Conservation (phyloP, 805 yeast genomes). For the Cyberlindnera meyerae region DNA sequence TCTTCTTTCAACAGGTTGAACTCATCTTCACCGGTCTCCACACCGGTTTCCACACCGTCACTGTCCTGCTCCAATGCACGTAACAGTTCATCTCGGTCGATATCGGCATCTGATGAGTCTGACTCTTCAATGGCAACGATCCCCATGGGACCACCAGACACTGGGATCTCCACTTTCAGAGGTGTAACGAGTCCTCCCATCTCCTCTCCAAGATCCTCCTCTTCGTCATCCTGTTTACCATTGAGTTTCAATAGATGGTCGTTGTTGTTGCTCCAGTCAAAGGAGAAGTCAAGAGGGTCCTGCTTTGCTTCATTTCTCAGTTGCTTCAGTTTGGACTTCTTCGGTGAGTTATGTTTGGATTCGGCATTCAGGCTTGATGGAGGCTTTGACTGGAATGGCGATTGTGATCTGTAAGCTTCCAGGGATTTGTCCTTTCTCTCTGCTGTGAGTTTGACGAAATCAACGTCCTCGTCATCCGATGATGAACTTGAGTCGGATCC, state of each 20-base stretch:
- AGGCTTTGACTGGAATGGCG: slow-evolving; percentile 23
- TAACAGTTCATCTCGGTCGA: slow-evolving; percentile 42
- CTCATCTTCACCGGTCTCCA: slow-evolving; percentile 31
- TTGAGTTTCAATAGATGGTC: slow-evolving; percentile 30
- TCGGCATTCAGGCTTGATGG: slow-evolving; percentile 14
- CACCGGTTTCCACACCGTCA: slow-evolving; percentile 33
- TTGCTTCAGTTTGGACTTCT: slow-evolving; percentile 5
- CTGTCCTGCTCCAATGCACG: slow-evolving; percentile 30
- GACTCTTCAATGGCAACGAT: slow-evolving; percentile 27
- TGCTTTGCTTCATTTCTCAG: slow-evolving; percentile 12
- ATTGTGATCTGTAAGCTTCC: slow-evolving; percentile 38
- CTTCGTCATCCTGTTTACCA: slow-evolving; percentile 26
- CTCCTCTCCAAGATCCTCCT: slow-evolving; percentile 64
- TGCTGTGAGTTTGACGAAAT: slow-evolving; percentile 67
- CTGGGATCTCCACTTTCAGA: slow-evolving; percentile 15
- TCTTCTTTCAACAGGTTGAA: slow-evolving; percentile 35
- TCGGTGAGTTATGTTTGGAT: slow-evolving; percentile 3
- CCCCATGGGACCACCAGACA: slow-evolving; percentile 20
- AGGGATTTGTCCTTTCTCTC: slow-evolving; percentile 55
- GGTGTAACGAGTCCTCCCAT: slow-evolving; percentile 23
- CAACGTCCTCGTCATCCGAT: slow-evolving; percentile 64
- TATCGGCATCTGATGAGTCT: slow-evolving; percentile 54
- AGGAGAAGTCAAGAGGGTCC: slow-evolving; percentile 37
- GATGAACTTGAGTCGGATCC: slow-evolving; percentile 40
- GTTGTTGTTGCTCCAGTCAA: slow-evolving; percentile 34